Evolutionary conservation across 768 basidiomycete species (phyloP).

Genomic region (Boletus fagicola): DNA sequence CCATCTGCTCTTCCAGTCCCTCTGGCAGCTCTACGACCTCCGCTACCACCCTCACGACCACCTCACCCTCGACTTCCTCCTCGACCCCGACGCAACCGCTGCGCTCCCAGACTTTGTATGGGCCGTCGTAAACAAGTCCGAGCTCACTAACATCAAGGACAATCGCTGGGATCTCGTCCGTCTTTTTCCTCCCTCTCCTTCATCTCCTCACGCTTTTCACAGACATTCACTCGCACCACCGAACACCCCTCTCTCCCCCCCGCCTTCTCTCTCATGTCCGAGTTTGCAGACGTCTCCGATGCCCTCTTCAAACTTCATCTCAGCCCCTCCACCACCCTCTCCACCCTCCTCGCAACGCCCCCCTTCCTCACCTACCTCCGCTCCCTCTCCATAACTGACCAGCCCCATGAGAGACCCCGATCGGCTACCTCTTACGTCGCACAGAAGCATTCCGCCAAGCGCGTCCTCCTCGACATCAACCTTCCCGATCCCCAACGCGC

Average conservation of each 20-base stretch:
- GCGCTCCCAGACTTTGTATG: conserved; percentile 71
- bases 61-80: conserved; percentile 76
- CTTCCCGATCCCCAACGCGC: conserved; percentile 51
- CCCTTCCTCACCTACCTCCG: conserved; percentile 75
- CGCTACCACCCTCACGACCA: conserved; percentile 68
- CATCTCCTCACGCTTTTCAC: conserved; percentile 5
- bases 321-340: conserved; percentile 45
- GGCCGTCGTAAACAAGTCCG: conserved; percentile 80
- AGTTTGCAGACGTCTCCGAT: conserved; percentile 85
- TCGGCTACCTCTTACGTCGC: conserved; percentile 47
- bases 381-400: conserved; percentile 87
- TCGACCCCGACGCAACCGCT: conserved; percentile 41
- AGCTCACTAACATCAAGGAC: conserved; percentile 64
- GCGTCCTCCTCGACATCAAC: conserved; percentile 66
- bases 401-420: conserved; percentile 69
- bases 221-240: conserved; percentile 82
- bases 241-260: conserved; percentile 63
- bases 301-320: conserved; percentile 56
- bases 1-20: conserved; percentile 60
- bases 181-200: conserved; percentile 13
- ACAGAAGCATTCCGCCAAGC: conserved; percentile 52
- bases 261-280: conserved; percentile 75
- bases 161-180: conserved; percentile 85
- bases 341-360: conserved; percentile 60
- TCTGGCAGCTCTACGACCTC: conserved; percentile 69